Conservation (phyloP, 345 rosid genomes). For the Acer saccharum region DNA sequence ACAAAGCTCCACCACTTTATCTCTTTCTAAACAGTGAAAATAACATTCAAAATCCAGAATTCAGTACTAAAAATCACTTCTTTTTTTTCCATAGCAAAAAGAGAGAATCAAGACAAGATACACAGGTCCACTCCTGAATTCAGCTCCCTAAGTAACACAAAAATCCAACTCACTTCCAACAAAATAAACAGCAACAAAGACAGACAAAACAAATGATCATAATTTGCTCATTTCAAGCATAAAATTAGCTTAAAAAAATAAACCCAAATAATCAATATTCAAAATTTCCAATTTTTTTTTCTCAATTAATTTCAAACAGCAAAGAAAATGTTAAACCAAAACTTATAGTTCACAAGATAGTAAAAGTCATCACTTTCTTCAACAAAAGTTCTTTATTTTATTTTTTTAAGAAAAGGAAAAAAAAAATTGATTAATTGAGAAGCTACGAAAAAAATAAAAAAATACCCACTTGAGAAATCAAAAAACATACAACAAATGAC, state of each 20-base stretch:
- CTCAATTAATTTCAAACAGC: not conserved
- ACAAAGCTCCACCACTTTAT: not conserved
- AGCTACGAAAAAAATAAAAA: not conserved
- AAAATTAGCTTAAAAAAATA: not conserved
- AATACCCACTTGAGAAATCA: not conserved
- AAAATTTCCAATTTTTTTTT: not conserved
- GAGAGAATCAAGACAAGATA: not conserved
- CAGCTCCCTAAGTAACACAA: not conserved
- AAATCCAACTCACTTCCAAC: not conserved
- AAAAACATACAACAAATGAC: not conserved
- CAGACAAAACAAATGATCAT: not conserved
- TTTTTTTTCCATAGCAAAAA: not conserved
- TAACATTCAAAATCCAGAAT: not conserved
- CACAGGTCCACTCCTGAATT: not conserved
- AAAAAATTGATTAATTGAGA: not conserved
- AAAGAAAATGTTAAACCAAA: not conserved
- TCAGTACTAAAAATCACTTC: not conserved
- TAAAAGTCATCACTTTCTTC: not conserved
- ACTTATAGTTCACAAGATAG: not conserved
- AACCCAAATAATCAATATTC: not conserved
- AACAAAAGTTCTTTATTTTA: not conserved
- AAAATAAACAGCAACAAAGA: too few relatives aligned
- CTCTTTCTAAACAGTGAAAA: not conserved
- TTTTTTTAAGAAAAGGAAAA: not conserved
- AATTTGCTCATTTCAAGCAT: slow-evolving; percentile 16